phyloP scores from a whole-genome alignment of 345 rosid species.

The Viola odorata region DNA sequence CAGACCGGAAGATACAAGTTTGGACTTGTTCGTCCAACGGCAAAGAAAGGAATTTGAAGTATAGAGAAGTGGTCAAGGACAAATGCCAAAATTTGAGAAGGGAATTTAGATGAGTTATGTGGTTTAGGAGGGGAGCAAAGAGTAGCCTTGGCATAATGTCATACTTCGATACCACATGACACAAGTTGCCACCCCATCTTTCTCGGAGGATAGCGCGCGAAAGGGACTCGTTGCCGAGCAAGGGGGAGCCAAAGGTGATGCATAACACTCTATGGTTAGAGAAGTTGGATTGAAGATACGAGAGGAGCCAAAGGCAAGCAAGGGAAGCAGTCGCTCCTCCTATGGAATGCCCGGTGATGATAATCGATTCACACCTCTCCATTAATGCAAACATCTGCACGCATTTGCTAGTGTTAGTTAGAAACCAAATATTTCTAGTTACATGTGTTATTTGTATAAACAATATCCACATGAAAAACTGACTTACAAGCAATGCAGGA shows the following conservation, averaged over 20 bases:
- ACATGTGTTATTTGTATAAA: too few relatives aligned
- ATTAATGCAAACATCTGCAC: slow-evolving; percentile 35
- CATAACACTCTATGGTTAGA: slow-evolving; percentile 38
- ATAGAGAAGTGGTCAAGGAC: slow-evolving; percentile 21
- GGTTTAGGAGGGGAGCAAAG: slow-evolving; percentile 25
- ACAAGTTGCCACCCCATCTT: slow-evolving; percentile 66
- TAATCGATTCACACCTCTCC: slow-evolving; percentile 39
- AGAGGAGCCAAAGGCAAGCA: slow-evolving; percentile 75
- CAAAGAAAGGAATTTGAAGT: slow-evolving; percentile 2
- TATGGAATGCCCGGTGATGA: slow-evolving; percentile 75
- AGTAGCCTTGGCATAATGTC: slow-evolving; percentile 54
- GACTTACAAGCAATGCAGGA: too few relatives aligned
- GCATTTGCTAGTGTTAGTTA: not conserved
- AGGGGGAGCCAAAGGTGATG: slow-evolving; percentile 78
- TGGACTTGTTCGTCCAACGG: slow-evolving; percentile 16
- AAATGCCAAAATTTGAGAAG: slow-evolving; percentile 30
- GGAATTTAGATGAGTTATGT: slow-evolving; percentile 16
- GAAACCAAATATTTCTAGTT: too few relatives aligned
- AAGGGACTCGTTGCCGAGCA: slow-evolving; percentile 64
- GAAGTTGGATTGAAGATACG: slow-evolving; percentile 20
- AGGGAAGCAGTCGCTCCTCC: slow-evolving; percentile 78
- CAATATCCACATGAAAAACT: too few relatives aligned
- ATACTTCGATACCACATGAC: slow-evolving; percentile 51
- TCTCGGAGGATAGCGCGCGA: slow-evolving; percentile 47
- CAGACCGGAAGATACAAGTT: slow-evolving; percentile 17